Evolutionary conservation across 202 grass and related monocot genomes (phyloP), one percentile per base, ranked within the genome.

Genomic region (Zizania palustris): DNA sequence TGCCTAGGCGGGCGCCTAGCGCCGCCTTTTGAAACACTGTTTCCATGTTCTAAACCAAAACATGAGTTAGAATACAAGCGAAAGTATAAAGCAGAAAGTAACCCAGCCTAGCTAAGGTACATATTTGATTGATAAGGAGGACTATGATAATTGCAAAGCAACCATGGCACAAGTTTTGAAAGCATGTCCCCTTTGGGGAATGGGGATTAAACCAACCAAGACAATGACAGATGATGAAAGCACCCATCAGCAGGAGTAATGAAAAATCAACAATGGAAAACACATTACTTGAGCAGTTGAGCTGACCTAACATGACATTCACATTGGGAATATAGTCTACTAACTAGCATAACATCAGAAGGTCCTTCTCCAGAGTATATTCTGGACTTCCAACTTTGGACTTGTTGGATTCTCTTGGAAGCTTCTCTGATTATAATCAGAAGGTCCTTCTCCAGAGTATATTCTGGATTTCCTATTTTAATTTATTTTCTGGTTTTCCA

Each of bases 351-450:
- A 81, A 79, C 45, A 45, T 86, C 67, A 37, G 71, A 69, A 73
- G 78, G 78, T 9, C 61, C 84, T 83, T 88, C 82, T 58, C 73
- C 63, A 46, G 75, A 73, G 20, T 81, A 76, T 16, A 16, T 46
- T 43, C 20, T 70, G 36, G 51, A 4, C 43, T 73, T 82, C 82
- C 55, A 70, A 51, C 43, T 86, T 55, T 68, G 74, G 40, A 75
- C 74, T 79, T 65, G 56, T 66, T 64, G 76, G 35, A 84, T 83
- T 66, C 56, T 80, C 79, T 76, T 93, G 44, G 85, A 77, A 56
- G 91, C 78, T 88, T 90, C 85, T 81, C 79, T 79, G 54, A 88
- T 49, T 48, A 90, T 86, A 74, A 90, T 79, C 88, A 37, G 71
- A 69, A 73, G 78, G 78, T 9, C 61, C 84, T 83, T 88, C 82